These are phyloP conservation scores for Trypanosomatidae sp. DNA, from an alignment of 208 protist species.

Conservation along the genomic window DNA sequence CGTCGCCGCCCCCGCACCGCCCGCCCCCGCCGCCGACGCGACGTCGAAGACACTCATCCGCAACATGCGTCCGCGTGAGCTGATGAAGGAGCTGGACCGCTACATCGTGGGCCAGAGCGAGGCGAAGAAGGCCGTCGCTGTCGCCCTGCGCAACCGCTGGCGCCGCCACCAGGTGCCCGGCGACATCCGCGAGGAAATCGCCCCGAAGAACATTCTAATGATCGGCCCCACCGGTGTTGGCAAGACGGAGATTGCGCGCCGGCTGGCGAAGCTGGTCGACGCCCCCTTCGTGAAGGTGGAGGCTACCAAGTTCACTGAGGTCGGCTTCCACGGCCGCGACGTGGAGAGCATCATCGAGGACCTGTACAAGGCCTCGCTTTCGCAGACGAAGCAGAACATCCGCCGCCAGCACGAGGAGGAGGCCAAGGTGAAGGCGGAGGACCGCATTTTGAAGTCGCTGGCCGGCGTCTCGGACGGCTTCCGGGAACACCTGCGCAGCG, in stretches of 20 bases:
- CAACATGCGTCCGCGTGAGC: conserved; percentile 91
- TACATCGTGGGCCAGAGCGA: conserved; percentile 98
- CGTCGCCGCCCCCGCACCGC: conserved; percentile 22
- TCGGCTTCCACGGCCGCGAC: conserved; percentile 96
- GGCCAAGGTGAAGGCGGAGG: conserved; percentile 82
- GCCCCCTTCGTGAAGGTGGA: conserved; percentile 99
- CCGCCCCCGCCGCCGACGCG: conserved; percentile 20
- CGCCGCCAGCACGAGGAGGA: conserved; percentile 84
- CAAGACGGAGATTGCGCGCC: conserved; percentile 96
- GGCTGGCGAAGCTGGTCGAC: conserved; percentile 96
- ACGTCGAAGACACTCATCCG: conserved; percentile 59
- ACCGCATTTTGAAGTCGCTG: conserved; percentile 89
- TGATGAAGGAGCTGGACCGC: conserved; percentile 95
- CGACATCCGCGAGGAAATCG: conserved; percentile 93
- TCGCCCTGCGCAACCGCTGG: conserved; percentile 96
- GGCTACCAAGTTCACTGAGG: conserved; percentile 99
- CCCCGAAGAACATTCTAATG: conserved; percentile 96
- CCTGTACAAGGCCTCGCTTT: conserved; percentile 94
- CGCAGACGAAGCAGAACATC: conserved; percentile 92
- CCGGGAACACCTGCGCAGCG: conserved; percentile 92
- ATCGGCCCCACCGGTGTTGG: conserved; percentile 94
- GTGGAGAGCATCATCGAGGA: conserved; percentile 98
- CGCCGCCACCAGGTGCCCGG: conserved; percentile 88
- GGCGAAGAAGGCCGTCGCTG: conserved; percentile 97
- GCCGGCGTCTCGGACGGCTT: conserved; percentile 92